Percentiles rank a stretch among this genome's conserved stretches.
phyloP scores from a whole-genome alignment of 345 rosid species.

The Salix purpurea region DNA sequence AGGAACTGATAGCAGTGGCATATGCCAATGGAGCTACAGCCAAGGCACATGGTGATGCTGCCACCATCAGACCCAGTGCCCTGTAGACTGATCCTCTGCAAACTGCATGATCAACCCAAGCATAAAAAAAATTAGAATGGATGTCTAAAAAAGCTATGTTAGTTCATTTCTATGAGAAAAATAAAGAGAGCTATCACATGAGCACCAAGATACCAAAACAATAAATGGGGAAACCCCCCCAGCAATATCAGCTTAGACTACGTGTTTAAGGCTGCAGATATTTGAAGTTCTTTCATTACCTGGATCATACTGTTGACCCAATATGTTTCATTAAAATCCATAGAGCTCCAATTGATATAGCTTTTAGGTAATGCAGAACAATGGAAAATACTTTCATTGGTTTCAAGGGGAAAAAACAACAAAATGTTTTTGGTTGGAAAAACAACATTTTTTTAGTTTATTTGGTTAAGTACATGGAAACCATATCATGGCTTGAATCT shows the following conservation, averaged over 20 bases:
- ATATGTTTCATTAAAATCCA: background rate
- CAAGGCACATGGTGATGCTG: slow-evolving; percentile 95
- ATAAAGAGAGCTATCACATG: background rate
- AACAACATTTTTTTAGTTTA: no score
- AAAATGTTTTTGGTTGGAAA: no score
- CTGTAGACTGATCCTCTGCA: slow-evolving; percentile 95
- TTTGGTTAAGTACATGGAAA: background rate
- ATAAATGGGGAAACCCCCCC: background rate
- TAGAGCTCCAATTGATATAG: background rate
- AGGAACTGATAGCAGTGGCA: slow-evolving; percentile 92
- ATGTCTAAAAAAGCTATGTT: background rate
- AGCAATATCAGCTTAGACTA: background rate
- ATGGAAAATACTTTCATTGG: no score
- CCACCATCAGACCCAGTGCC: slow-evolving; percentile 94
- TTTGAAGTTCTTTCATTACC: background rate
- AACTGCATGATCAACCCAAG: slow-evolving; percentile 38
- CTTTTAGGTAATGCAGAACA: background rate
- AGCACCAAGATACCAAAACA: slow-evolving; percentile 1
- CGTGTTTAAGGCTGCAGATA: background rate
- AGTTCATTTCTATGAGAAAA: background rate
- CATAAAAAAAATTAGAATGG: background rate
- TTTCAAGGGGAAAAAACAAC: no score
- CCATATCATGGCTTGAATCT: background rate
- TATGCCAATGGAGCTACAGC: slow-evolving; percentile 99
- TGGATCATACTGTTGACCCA: background rate